These are phyloP conservation scores for Phytophthora hibernalis DNA, from an alignment of 352 stramenopile species.

Conservation along the genomic window DNA sequence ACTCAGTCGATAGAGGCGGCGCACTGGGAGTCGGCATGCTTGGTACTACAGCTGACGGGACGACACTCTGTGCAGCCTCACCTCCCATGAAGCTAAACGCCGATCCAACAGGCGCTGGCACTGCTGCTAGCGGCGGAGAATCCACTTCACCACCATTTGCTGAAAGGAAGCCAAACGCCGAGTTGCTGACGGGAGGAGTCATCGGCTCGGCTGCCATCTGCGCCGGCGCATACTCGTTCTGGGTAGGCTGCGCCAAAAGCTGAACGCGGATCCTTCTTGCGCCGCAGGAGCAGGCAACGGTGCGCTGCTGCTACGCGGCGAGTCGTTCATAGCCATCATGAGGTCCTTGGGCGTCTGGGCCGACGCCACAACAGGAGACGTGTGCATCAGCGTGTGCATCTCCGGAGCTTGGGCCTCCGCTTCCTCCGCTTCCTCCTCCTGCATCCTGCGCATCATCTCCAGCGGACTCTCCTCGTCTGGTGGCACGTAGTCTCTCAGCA, in stretches of 20 bases:
- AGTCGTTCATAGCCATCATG: constrained; percentile 42
- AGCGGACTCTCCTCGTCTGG: constrained; percentile 34
- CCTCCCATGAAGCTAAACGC: constrained; percentile 38
- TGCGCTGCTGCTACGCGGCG: constrained; percentile 44
- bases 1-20: constrained; percentile 37
- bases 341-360: constrained; percentile 36
- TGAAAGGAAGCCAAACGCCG: constrained; percentile 50
- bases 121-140: constrained; percentile 11
- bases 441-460: constrained; percentile 44
- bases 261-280: constrained; percentile 44
- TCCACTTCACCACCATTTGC: constrained; percentile 34
- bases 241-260: constrained; percentile 29
- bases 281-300: constrained; percentile 31
- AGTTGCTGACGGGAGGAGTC: constrained; percentile 40
- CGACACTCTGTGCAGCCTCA: constrained; percentile 1
- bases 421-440: constrained; percentile 43
- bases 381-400: constrained; percentile 43
- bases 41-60: not conserved
- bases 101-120: constrained; percentile 7
- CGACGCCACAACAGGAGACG: constrained; percentile 50
- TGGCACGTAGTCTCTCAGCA: constrained; percentile 43
- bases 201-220: constrained; percentile 35
- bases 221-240: constrained; percentile 28
- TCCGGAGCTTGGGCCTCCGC: constrained; percentile 10
- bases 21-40: constrained; percentile 35